Evolutionary conservation across 2,329 filamentous ascomycete species (phyloP), one percentile per base, ranked within the genome.

Genomic region (Esteya vermicola): DNA sequence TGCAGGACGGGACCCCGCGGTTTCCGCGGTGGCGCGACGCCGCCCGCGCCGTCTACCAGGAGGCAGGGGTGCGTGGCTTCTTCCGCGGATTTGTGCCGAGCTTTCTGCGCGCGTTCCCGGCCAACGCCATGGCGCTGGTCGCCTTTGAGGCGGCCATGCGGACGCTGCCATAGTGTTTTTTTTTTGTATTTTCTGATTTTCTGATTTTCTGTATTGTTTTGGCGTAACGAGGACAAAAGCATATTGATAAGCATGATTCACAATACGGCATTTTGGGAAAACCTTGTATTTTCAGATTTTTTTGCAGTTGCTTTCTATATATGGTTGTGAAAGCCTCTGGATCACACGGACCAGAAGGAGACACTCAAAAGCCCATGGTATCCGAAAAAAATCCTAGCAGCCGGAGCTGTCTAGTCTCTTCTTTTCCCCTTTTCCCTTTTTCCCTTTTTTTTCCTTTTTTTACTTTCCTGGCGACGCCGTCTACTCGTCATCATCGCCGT

Each of bases 401-500:
- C n/a, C n/a, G n/a, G n/a, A n/a, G n/a, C n/a, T n/a, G n/a, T n/a
- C n/a, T n/a, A n/a, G n/a, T n/a, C n/a, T n/a, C n/a, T n/a, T n/a
- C n/a, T n/a, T n/a, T n/a, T 26, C 36, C 36, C 22, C 36, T 27
- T 30, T 20, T 22, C 31, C 36, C 28, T 20, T 22, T 32, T 28
- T 22, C 13, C 18, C 20, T 22, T 39, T 30, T 27, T 28, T 30
- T 30, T 8, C n/a, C n/a, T 8, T 30, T 31, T 9, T 31, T 31
- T n/a, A 13, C 10, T 14, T 28, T 28, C 26, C 10, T 13, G 26
- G 12, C 28, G 28, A 13, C 21, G 9, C 31, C 23, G 5, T 22
- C 33, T 95, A 98, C 68, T 98, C 91, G 61, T 98, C 91, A 63
- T 98, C 91, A 61, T 98, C 91, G 54, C 96, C 91, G 56, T 76